A percentile compares a stretch with the other conserved stretches of the same genome.
Conservation (phyloP, 768 basidiomycete species). For the Pleurotus tuoliensis region DNA sequence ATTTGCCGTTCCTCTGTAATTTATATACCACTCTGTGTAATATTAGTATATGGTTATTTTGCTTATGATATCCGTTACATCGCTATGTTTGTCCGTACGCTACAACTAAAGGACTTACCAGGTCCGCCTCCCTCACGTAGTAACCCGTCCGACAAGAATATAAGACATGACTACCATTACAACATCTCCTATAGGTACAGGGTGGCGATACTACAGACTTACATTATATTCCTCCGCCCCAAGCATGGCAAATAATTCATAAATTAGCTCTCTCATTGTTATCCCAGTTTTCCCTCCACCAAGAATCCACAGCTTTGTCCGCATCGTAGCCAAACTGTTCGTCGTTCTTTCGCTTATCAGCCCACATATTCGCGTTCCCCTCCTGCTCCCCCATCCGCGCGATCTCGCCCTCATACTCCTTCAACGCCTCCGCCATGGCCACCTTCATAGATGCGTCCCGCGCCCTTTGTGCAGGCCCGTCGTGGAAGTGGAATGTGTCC, state of each 20-base stretch:
- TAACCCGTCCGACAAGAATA: no score
- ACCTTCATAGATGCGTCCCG: constrained; percentile 49
- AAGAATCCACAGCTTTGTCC: constrained; percentile 45
- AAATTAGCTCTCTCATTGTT: no score
- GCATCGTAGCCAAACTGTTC: constrained; percentile 54
- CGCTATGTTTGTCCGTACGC: no score
- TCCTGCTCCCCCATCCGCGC: constrained; percentile 12
- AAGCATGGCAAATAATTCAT: no score
- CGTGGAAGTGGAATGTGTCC: constrained; percentile 51
- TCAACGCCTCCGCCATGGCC: constrained; percentile 41
- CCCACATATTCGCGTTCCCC: constrained; percentile 50
- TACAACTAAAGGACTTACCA: no score
- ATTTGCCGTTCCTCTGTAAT: neutral
- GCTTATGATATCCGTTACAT: no score
- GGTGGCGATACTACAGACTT: no score
- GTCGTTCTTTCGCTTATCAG: constrained; percentile 44
- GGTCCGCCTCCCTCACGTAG: no score
- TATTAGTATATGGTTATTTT: neutral
- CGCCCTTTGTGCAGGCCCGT: constrained; percentile 51
- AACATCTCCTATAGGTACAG: no score
- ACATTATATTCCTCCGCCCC: no score
- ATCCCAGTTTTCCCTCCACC: constrained; percentile 28
- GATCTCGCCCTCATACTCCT: constrained; percentile 17
- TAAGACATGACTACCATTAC: no score
- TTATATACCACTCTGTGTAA: neutral